These are phyloP conservation scores for Pyrenophora seminiperda DNA, from an alignment of 2,329 filamentous ascomycete genomes.

Conservation along the genomic window DNA sequence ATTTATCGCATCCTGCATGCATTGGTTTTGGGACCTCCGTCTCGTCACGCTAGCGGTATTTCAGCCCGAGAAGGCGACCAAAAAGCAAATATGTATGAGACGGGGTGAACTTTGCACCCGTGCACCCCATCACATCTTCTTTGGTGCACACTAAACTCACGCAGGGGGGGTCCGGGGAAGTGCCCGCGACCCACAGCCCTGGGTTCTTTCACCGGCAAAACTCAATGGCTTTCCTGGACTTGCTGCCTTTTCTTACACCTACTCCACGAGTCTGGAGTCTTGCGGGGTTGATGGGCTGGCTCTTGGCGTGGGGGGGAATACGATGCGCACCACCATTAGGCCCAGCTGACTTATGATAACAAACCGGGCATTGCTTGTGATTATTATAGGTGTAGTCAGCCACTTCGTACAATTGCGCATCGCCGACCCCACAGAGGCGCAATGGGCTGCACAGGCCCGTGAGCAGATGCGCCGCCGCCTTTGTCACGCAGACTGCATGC, in stretches of 20 bases:
- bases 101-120: conserved; percentile 14
- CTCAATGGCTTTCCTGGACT: conserved; percentile 18
- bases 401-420: conserved; percentile 7
- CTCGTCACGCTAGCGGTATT: conserved; percentile 24
- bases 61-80: conserved; percentile 15
- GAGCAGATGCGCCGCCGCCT: conserved; percentile 1
- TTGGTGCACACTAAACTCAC: conserved; percentile 16
- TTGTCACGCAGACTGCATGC: not conserved
- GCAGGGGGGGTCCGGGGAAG: conserved; percentile 30
- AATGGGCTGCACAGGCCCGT: conserved; percentile 1
- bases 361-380: conserved; percentile 7
- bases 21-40: conserved; percentile 2
- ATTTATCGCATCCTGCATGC: conserved; percentile 11
- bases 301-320: conserved; percentile 24
- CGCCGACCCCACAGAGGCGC: conserved; percentile 7
- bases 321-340: conserved; percentile 2
- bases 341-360: conserved; percentile 12
- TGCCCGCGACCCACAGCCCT: conserved; percentile 28
- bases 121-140: conserved; percentile 18
- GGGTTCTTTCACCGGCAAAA: conserved; percentile 28
- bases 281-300: conserved; percentile 16
- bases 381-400: conserved; percentile 7
- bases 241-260: conserved; percentile 10
- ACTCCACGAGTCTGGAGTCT: conserved; percentile 19
- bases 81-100: conserved; percentile 23